phyloP scores from a whole-genome alignment of 2,329 filamentous ascomycete genomes.

The Alternaria ventricosa region DNA sequence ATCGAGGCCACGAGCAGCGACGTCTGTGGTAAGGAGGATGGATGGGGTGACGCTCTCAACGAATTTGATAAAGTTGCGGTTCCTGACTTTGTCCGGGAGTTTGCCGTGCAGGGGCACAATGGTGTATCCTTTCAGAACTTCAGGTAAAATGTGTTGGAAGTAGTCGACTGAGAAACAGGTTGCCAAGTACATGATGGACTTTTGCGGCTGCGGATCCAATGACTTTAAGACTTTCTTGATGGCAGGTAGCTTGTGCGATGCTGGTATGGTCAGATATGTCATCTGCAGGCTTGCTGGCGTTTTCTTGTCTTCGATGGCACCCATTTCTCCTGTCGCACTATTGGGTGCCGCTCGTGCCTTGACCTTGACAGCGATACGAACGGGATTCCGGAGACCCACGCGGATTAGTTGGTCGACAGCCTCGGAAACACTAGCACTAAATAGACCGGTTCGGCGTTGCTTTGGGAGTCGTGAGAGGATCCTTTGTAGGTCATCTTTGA shows the following conservation, averaged over 20 bases:
- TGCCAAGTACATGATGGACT: slow-evolving; percentile 89
- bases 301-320: slow-evolving; percentile 78
- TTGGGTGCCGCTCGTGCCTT: slow-evolving; percentile 57
- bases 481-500: slow-evolving; percentile 86
- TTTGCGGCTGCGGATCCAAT: slow-evolving; percentile 76
- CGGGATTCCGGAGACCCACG: slow-evolving; percentile 89
- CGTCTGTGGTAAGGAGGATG: slow-evolving; percentile 88
- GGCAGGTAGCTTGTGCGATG: slow-evolving; percentile 80
- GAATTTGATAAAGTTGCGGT: slow-evolving; percentile 86
- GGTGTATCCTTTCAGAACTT: slow-evolving; percentile 72
- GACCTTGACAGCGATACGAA: slow-evolving; percentile 93
- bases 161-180: slow-evolving; percentile 96
- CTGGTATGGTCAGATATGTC: slow-evolving; percentile 77
- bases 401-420: slow-evolving; percentile 92
- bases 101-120: slow-evolving; percentile 90
- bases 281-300: slow-evolving; percentile 94
- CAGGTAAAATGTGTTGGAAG: slow-evolving; percentile 79
- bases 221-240: slow-evolving; percentile 72
- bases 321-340: slow-evolving; percentile 54
- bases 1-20: slow-evolving; percentile 88
- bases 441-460: slow-evolving; percentile 89
- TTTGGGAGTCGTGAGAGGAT: slow-evolving; percentile 88
- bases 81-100: slow-evolving; percentile 83
- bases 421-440: slow-evolving; percentile 95
- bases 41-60: slow-evolving; percentile 75